These are phyloP conservation scores for Breviolum minutum DNA, from an alignment of 73 alveolate species.

Conservation along the genomic window DNA sequence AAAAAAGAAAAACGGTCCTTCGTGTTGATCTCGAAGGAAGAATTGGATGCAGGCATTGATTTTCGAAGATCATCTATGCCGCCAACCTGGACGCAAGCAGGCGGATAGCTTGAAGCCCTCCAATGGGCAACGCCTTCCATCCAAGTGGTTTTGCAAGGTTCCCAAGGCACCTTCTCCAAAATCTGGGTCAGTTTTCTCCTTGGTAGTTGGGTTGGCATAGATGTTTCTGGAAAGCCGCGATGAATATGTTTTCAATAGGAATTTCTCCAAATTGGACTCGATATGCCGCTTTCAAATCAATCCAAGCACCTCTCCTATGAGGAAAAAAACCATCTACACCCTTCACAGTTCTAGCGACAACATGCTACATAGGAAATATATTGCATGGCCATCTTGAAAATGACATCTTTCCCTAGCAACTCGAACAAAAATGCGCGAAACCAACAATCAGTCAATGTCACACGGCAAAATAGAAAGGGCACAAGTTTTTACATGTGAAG, in stretches of 20 bases:
- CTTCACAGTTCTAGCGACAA: neutral
- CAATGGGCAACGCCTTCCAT: neutral
- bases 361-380: too few species aligned
- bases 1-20: too few species aligned
- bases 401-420: too few species aligned
- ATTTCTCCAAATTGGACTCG: neutral
- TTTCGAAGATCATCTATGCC: conserved; percentile 8
- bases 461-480: neutral
- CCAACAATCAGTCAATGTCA: too few species aligned
- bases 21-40: neutral
- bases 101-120: neutral
- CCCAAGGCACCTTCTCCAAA: neutral
- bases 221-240: neutral
- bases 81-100: neutral
- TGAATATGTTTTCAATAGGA: too few species aligned
- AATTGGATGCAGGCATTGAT: neutral
- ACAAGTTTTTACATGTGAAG: neutral
- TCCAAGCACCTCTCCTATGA: neutral
- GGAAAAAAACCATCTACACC: neutral
- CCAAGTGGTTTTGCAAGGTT: neutral
- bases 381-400: too few species aligned
- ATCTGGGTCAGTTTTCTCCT: conserved; percentile 25
- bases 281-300: neutral
- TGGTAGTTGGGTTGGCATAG: neutral
- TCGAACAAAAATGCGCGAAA: too few species aligned